phyloP scores from a whole-genome alignment of 192 early-diverging fungal species.

The Globomyces pollinis-pini region DNA sequence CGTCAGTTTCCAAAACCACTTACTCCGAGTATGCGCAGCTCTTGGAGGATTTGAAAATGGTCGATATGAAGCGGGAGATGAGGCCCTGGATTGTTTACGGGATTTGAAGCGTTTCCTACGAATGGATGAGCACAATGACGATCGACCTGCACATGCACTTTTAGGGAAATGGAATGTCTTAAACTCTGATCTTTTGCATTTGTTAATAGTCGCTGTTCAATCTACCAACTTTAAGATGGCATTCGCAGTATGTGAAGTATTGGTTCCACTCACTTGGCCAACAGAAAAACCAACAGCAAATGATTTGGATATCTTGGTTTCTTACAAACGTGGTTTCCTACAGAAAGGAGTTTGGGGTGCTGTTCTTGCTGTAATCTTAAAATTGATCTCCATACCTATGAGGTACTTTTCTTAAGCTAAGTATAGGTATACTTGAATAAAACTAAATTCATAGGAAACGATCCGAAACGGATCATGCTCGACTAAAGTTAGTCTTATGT shows the following conservation, averaged over 20 bases:
- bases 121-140: slow-evolving; percentile 58
- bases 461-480: neutral
- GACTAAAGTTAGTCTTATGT: neutral
- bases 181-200: slow-evolving; percentile 69
- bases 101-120: slow-evolving; percentile 84
- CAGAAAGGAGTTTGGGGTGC: slow-evolving; percentile 40
- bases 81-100: slow-evolving; percentile 73
- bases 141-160: slow-evolving; percentile 46
- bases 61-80: slow-evolving; percentile 70
- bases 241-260: slow-evolving; percentile 61
- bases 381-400: slow-evolving; percentile 38
- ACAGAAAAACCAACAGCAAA: slow-evolving; percentile 43
- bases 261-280: slow-evolving; percentile 88
- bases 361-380: slow-evolving; percentile 43
- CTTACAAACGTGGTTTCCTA: slow-evolving; percentile 71
- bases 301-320: slow-evolving; percentile 38
- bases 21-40: slow-evolving; percentile 75
- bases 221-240: neutral
- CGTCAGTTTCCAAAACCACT: slow-evolving; percentile 22
- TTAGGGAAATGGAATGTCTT: slow-evolving; percentile 72
- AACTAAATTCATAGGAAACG: neutral
- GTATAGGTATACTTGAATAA: no score
- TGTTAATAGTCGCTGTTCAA: slow-evolving; percentile 35
- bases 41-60: slow-evolving; percentile 67
- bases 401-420: slow-evolving; percentile 16